A percentile compares a stretch with the other conserved stretches of the same genome.
These are phyloP conservation scores for Candida sp. DNA, from an alignment of 1,139 yeast genomes.

Conservation along the genomic window DNA sequence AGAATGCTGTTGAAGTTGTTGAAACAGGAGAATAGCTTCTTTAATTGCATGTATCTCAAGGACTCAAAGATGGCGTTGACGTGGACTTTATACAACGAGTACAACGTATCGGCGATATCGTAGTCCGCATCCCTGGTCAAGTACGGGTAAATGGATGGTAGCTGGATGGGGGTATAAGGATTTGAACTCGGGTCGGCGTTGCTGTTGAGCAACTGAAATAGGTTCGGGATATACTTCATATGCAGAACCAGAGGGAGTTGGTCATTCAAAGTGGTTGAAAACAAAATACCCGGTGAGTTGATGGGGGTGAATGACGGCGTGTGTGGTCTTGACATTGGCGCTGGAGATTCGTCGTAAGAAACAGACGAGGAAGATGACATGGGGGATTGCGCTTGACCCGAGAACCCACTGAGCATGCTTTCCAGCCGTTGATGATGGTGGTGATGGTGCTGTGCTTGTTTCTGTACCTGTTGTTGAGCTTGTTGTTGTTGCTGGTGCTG, in stretches of 20 bases:
- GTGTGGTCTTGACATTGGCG: slow-evolving; percentile 22
- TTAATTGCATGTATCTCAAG: slow-evolving; percentile 69
- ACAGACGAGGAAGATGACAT: slow-evolving; percentile 25
- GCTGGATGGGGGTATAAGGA: slow-evolving; percentile 34
- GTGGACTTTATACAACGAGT: slow-evolving; percentile 64
- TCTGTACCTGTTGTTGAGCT: slow-evolving; percentile 9
- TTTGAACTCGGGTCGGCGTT: slow-evolving; percentile 22
- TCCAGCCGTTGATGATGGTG: slow-evolving; percentile 3
- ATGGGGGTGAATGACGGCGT: slow-evolving; percentile 30
- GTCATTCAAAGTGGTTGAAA: slow-evolving; percentile 10
- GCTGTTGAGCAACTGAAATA: slow-evolving; percentile 33
- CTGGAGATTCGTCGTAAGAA: slow-evolving; percentile 18
- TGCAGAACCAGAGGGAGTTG: slow-evolving; percentile 20
- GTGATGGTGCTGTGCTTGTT: slow-evolving; percentile 2
- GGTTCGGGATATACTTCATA: slow-evolving; percentile 40
- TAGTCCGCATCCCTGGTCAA: slow-evolving; percentile 53
- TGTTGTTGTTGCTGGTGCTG: slow-evolving; percentile 11
- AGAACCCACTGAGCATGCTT: slow-evolving; percentile 10
- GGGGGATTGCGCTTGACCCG: slow-evolving; percentile 25
- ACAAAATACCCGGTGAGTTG: slow-evolving; percentile 15
- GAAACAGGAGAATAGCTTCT: slow-evolving; percentile 58
- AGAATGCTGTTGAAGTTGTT: slow-evolving; percentile 61
- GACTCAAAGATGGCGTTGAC: slow-evolving; percentile 67
- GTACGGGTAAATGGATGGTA: slow-evolving; percentile 59
- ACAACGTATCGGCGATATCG: slow-evolving; percentile 66